Base-by-base conservation (phyloP, 202 grass and related monocot species). In the Zizania palustris region DNA sequence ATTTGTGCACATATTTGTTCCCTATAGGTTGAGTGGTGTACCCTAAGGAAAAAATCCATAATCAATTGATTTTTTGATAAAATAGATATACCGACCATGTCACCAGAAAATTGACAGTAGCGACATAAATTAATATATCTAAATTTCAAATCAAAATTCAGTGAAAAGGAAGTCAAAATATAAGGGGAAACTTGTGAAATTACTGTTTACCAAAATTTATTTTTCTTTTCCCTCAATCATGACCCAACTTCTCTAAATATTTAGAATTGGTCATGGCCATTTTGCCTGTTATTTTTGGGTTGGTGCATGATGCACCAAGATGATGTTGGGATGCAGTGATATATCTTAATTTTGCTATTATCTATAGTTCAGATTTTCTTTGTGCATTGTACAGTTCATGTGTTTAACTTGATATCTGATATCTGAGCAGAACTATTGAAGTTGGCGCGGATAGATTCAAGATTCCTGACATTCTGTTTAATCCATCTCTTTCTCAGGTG, bases 371-470 rank as follows among this genome's bases (percentile, higher is more conserved):
- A 82, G 7, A 81, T 75, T 83, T 62, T 60, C 34, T 84, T 60
- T 60, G 22, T 61, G 68, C 16, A 42, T 35, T 73, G 2, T 51
- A 55, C 41, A 18, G 33, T 48, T 63, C 76, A 64, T 7, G 7
- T 42, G 6, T 42, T 42, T 7, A 42, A 42, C 40, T 42, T 42
- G 40, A 4, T 73, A 57, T 73, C 16, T 72, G 44, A 59, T 80
- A 62, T 84, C 69, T 84, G 76, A 65, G 62, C 85, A 99, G 96
- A 79, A 99, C 88, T 69, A 99, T 99, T 85, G 96, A 99, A 92
- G 87, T 99, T 84, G 96, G 96, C 71, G 87, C 96, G 34, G 92
- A 99, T 83, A 96, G 96, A 96, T 99, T 99, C 82, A 99, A 99
- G 89, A 80, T 96, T 88, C 92, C 92, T 77, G 96, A 96, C 80